phyloP scores from a whole-genome alignment of 768 basidiomycete genomes.

The Infundibulicybe gibba region DNA sequence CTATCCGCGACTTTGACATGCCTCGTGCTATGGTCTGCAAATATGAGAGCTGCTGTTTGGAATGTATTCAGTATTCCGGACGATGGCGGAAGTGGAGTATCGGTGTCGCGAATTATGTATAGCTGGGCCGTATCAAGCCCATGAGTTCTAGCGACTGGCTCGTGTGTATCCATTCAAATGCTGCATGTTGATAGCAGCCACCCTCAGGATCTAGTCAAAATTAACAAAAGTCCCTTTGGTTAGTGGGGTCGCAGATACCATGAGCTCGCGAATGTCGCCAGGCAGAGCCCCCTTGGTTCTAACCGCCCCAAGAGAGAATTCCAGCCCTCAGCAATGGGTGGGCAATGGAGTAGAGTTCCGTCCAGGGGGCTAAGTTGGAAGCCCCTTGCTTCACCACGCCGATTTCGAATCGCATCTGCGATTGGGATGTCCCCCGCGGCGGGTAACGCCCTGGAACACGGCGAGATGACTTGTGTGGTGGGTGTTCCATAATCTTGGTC shows the following conservation, averaged over 20 bases:
- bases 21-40: constrained; percentile 58
- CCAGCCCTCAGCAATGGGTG: constrained; percentile 48
- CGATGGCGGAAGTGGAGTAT: constrained; percentile 34
- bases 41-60: constrained; percentile 49
- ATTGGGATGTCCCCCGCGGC: constrained; percentile 36
- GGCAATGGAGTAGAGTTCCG: constrained; percentile 44
- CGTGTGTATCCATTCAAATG: constrained; percentile 57
- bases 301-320: constrained; percentile 44
- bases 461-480: constrained; percentile 24
- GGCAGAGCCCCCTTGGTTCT: constrained; percentile 43
- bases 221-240: neutral
- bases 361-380: constrained; percentile 40
- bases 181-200: constrained; percentile 47
- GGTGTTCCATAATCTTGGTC: too few relatives aligned
- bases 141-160: constrained; percentile 41
- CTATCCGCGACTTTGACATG: constrained; percentile 37
- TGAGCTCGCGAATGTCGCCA: constrained; percentile 46
- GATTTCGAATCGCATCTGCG: constrained; percentile 45
- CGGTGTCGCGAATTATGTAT: constrained; percentile 48
- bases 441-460: constrained; percentile 43
- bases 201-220: constrained; percentile 38
- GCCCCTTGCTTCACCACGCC: constrained; percentile 40
- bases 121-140: constrained; percentile 55
- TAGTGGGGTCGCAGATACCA: constrained; percentile 28
- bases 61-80: constrained; percentile 39